Percentiles rank a stretch among this genome's conserved stretches.
phyloP scores from a whole-genome alignment of 164 flowering plant species.

The Amborella trichopoda region DNA sequence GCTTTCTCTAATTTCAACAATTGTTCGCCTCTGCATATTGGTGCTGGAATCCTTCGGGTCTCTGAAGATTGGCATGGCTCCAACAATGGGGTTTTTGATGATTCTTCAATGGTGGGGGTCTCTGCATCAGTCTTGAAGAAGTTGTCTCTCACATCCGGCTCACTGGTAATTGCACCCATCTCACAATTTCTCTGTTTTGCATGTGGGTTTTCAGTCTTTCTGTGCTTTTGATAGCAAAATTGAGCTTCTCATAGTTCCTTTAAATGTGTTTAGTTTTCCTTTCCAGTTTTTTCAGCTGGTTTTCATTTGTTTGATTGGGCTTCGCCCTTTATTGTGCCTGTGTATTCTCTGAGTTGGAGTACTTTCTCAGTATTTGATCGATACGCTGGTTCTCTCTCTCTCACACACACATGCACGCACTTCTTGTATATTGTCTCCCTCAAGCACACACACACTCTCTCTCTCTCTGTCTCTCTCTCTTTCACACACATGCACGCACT shows the following conservation, averaged over 20 bases:
- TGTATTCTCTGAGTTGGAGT: not conserved
- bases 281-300: not conserved
- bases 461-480: too few species aligned
- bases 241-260: not conserved
- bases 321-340: not conserved
- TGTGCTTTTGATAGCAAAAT: not conserved
- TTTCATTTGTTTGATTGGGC: not conserved
- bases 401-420: too few species aligned
- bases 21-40: slow-evolving; percentile 16
- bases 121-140: slow-evolving; percentile 44
- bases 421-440: too few species aligned
- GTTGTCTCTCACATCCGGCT: slow-evolving; percentile 55
- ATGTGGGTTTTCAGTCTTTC: not conserved
- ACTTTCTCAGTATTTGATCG: not conserved
- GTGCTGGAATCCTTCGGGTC: slow-evolving; percentile 56
- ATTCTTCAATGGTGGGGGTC: slow-evolving; percentile 48
- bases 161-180: slow-evolving; percentile 36
- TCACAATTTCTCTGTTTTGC: not conserved
- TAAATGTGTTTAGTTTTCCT: not conserved
- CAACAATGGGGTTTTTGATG: slow-evolving; percentile 28
- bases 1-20: not conserved
- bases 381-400: too few species aligned
- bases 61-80: slow-evolving; percentile 7
- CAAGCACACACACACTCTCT: too few species aligned
- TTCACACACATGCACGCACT: too few species aligned